Conservation (phyloP, 108 stramenopile species). For the Stephanodiscus minutulus region DNA sequence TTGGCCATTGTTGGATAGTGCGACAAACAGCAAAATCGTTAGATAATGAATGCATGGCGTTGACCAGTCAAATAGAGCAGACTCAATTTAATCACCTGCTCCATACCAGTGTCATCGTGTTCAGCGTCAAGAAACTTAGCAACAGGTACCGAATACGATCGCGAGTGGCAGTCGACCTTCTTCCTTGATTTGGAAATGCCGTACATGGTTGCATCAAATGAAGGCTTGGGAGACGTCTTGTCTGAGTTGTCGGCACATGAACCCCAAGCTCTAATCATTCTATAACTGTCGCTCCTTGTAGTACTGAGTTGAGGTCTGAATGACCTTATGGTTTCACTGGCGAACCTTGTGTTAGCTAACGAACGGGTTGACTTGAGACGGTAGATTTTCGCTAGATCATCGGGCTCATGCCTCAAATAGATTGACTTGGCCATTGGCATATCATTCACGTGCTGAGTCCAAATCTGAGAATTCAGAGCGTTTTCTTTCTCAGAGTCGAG, state of each 20-base stretch:
- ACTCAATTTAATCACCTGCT: not conserved
- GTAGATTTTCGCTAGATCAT: slow-evolving; percentile 15
- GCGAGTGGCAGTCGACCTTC: not conserved
- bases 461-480: not conserved
- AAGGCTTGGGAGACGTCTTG: slow-evolving; percentile 7
- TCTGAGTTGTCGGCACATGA: no score
- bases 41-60: not conserved
- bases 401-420: slow-evolving; percentile 24
- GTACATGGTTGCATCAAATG: not conserved
- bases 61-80: not conserved
- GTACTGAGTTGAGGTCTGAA: slow-evolving; percentile 8
- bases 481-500: not conserved
- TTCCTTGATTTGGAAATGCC: not conserved
- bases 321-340: not conserved
- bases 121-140: slow-evolving; percentile 5
- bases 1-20: not conserved
- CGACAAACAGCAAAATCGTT: not conserved
- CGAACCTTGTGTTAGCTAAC: not conserved
- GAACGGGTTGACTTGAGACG: slow-evolving; percentile 10
- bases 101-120: not conserved
- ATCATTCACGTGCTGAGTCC: slow-evolving; percentile 10
- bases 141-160: slow-evolving; percentile 3
- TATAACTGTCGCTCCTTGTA: not conserved
- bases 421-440: slow-evolving; percentile 9
- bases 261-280: not conserved